Conservation (phyloP, 495 filamentous ascomycete genomes). For the Chaetomium fimeti region DNA sequence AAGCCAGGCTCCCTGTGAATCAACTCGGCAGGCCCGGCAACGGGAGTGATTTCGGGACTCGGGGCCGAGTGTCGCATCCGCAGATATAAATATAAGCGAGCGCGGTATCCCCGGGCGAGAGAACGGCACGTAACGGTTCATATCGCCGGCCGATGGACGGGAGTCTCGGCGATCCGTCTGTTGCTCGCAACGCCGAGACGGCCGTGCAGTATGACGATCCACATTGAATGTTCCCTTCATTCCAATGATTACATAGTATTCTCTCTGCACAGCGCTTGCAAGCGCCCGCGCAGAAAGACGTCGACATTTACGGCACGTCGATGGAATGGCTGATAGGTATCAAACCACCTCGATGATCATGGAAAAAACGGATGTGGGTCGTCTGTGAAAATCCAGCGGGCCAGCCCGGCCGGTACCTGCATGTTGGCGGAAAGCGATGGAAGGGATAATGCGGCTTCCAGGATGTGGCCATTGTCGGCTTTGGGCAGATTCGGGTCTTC, state of each 20-base stretch:
- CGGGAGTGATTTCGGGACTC: background rate
- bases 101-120: background rate
- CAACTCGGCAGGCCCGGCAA: constrained; percentile 1
- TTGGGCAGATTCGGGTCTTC: constrained; percentile 20
- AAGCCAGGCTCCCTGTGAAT: background rate
- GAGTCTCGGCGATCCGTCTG: no score
- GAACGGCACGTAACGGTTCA: background rate
- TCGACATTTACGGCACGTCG: background rate
- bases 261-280: no score
- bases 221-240: background rate
- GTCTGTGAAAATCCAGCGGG: constrained; percentile 5
- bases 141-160: background rate
- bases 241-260: background rate
- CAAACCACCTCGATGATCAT: background rate
- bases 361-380: background rate
- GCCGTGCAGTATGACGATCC: no score
- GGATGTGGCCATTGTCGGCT: constrained; percentile 25
- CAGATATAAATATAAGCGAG: background rate
- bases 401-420: constrained; percentile 20
- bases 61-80: background rate
- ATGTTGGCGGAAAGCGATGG: constrained; percentile 4
- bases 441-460: constrained; percentile 7
- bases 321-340: background rate
- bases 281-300: no score
- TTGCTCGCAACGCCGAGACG: no score